Conservation (phyloP, 2,329 filamentous ascomycete genomes). For the Myriosclerotinia scirpicola region DNA sequence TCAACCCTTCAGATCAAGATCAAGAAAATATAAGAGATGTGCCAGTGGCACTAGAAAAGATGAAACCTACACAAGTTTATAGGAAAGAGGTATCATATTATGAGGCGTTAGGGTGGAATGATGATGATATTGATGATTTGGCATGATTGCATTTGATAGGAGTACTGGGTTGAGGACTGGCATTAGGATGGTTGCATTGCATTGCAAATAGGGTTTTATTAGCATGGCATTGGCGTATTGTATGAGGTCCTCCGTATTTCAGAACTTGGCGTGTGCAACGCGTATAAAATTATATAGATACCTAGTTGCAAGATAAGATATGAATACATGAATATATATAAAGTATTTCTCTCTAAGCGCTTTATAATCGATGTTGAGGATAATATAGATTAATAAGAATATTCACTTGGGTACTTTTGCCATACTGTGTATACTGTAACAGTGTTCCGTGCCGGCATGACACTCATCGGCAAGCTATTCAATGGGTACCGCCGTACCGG, state of each 20-base stretch:
- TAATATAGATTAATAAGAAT: no score
- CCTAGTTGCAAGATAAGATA: neutral
- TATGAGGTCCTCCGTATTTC: neutral
- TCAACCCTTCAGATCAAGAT: constrained; percentile 22
- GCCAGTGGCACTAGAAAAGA: neutral
- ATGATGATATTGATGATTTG: constrained; percentile 40
- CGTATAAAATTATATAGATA: neutral
- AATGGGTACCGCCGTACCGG: no score
- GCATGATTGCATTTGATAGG: constrained; percentile 30
- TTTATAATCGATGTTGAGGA: no score
- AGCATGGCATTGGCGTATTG: constrained; percentile 19
- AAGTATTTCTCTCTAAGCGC: neutral
- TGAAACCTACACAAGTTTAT: constrained; percentile 10
- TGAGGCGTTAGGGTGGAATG: constrained; percentile 43
- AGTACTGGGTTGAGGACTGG: constrained; percentile 23
- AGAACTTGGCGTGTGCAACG: neutral
- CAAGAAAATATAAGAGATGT: constrained; percentile 32
- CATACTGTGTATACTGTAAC: no score
- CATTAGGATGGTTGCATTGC: constrained; percentile 21
- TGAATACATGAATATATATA: constrained; percentile 3
- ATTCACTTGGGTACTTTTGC: no score
- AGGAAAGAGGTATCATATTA: constrained; percentile 40
- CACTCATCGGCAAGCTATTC: no score
- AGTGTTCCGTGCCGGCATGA: no score
- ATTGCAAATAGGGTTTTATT: neutral